Conservation (phyloP, 2,329 filamentous ascomycete genomes). For the Calonectria pteridis region DNA sequence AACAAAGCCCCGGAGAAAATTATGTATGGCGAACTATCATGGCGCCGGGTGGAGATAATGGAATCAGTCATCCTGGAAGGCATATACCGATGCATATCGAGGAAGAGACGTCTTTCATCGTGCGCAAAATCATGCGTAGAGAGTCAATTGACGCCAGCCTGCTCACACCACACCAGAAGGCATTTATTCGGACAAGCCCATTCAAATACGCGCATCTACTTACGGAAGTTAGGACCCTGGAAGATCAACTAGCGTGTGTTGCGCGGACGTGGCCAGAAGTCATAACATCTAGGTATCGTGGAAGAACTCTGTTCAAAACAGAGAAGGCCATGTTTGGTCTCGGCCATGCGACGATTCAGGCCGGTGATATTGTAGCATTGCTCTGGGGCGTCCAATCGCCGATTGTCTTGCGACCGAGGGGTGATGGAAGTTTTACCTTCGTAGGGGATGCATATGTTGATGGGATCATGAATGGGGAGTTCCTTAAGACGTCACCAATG, state of each 20-base stretch:
- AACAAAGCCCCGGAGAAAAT: not conserved
- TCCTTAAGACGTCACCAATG: conserved; percentile 22
- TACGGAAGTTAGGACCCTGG: not conserved
- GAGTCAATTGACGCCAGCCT: not conserved
- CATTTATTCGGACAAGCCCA: not conserved
- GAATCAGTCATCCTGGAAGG: not conserved
- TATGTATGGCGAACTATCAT: conserved; percentile 14
- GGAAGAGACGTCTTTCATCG: not conserved
- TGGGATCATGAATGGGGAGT: conserved; percentile 38
- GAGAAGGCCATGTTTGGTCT: conserved; percentile 29
- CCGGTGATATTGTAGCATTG: conserved; percentile 29
- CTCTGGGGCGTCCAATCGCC: conserved; percentile 30
- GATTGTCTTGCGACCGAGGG: conserved; percentile 21
- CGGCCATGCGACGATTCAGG: conserved; percentile 19
- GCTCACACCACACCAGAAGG: not conserved
- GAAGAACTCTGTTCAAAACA: conserved; percentile 37
- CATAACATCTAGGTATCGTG: not conserved
- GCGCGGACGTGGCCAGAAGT: not conserved
- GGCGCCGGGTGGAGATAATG: not conserved
- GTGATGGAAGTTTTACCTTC: conserved; percentile 16
- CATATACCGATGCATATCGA: not conserved
- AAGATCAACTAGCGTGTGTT: not conserved
- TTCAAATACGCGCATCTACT: not conserved
- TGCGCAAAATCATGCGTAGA: not conserved
- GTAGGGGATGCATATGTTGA: conserved; percentile 36